Conservation (phyloP, 805 yeast species). For the Priceomyces haplophilus region DNA sequence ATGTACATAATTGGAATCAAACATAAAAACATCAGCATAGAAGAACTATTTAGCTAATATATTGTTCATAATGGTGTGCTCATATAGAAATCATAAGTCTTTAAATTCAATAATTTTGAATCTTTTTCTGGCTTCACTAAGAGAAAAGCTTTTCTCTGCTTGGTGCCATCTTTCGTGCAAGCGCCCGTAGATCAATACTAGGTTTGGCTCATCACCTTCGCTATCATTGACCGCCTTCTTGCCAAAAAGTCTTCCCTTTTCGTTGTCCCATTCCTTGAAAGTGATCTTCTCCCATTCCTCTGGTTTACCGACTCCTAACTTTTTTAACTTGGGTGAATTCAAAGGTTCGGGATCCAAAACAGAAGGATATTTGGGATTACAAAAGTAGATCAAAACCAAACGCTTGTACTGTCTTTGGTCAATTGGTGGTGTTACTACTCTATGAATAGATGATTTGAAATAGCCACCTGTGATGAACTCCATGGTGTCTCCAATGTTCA, state of each 20-base stretch:
- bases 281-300: constrained; percentile 27
- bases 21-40: constrained; percentile 28
- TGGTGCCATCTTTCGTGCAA: constrained; percentile 46
- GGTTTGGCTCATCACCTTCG: constrained; percentile 35
- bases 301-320: constrained; percentile 21
- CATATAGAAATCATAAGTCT: not conserved
- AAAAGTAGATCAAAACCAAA: constrained; percentile 25
- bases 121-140: constrained; percentile 24
- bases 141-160: constrained; percentile 20
- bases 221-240: constrained; percentile 32
- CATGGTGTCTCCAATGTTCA: constrained; percentile 29
- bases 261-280: constrained; percentile 33
- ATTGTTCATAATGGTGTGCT: not conserved
- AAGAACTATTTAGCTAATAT: not conserved
- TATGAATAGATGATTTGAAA: constrained; percentile 25
- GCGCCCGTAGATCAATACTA: constrained; percentile 39
- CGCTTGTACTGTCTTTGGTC: constrained; percentile 23
- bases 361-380: constrained; percentile 18
- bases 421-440: constrained; percentile 26
- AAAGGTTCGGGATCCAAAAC: constrained; percentile 25
- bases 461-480: constrained; percentile 31
- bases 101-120: constrained; percentile 20
- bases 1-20: constrained; percentile 72
- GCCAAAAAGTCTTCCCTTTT: constrained; percentile 46
- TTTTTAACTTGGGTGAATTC: constrained; percentile 21